These are phyloP conservation scores for Ambrosiella beaveri DNA, from an alignment of 2,329 filamentous ascomycete genomes.

Conservation along the genomic window DNA sequence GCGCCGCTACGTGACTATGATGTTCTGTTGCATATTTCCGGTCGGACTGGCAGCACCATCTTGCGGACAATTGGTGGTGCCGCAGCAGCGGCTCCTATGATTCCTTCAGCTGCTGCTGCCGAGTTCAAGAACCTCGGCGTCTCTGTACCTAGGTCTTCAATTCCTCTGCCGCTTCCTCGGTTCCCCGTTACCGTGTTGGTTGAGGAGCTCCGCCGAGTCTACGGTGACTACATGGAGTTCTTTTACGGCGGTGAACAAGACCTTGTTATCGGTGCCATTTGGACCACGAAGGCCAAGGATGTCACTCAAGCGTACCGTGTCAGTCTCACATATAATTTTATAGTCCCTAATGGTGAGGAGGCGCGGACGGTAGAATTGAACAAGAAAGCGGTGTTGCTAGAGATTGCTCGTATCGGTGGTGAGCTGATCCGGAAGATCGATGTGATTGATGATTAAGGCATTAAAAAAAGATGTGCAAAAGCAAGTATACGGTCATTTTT, in stretches of 20 bases:
- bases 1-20: conserved; percentile 64
- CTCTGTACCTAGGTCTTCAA: conserved; percentile 5
- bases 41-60: conserved; percentile 31
- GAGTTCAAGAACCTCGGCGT: conserved; percentile 53
- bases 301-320: conserved; percentile 45
- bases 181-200: conserved; percentile 48
- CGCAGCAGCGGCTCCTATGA: conserved; percentile 21
- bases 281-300: conserved; percentile 35
- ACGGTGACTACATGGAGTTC: conserved; percentile 55
- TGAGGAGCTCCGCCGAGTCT: conserved; percentile 48
- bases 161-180: conserved; percentile 37
- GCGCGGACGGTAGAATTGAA: conserved; percentile 44
- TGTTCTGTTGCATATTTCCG: conserved; percentile 57
- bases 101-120: conserved; percentile 14
- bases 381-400: conserved; percentile 46
- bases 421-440: conserved; percentile 54
- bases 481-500: not conserved
- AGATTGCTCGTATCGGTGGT: conserved; percentile 53
- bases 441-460: conserved; percentile 17
- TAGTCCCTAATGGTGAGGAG: conserved; percentile 21
- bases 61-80: conserved; percentile 21
- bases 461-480: not conserved
- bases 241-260: conserved; percentile 52
- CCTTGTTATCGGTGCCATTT: conserved; percentile 37
- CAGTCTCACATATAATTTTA: conserved; percentile 47